phyloP scores from a whole-genome alignment of 257 asterid genomes.

The Ocimum tenuiflorum region DNA sequence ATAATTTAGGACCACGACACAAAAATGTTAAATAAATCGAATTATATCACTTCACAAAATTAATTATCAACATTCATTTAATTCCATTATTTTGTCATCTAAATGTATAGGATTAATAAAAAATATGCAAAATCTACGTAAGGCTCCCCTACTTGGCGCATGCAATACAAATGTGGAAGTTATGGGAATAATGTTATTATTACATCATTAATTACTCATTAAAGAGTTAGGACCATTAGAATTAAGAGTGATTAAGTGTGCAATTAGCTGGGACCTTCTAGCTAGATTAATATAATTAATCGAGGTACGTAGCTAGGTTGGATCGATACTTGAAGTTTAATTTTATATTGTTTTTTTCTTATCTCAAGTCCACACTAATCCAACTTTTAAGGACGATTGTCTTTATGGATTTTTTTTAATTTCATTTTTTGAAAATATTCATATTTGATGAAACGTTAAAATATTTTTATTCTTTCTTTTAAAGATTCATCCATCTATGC shows the following conservation, averaged over 20 bases:
- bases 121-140: neutral
- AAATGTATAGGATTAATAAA: neutral
- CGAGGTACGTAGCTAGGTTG: neutral
- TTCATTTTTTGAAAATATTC: neutral
- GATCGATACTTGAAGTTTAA: neutral
- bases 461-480: too few relatives aligned
- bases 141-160: neutral
- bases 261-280: slow-evolving; percentile 16
- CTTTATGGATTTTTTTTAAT: neutral
- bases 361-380: neutral
- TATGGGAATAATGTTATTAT: slow-evolving; percentile 14
- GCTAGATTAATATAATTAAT: neutral
- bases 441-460: neutral
- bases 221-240: slow-evolving; percentile 22
- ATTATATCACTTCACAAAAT: neutral
- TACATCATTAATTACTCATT: slow-evolving; percentile 13
- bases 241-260: slow-evolving; percentile 20
- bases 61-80: slow-evolving; percentile 5
- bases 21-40: neutral
- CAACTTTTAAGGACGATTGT: neutral
- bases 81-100: slow-evolving; percentile 1
- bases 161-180: slow-evolving; percentile 8
- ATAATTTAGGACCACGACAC: neutral
- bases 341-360: neutral
- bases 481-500: too few relatives aligned